A percentile compares a stretch with the other conserved stretches of the same genome.
phyloP scores from a whole-genome alignment of 106 monocot genomes.

The Dendrobium huoshanense region DNA sequence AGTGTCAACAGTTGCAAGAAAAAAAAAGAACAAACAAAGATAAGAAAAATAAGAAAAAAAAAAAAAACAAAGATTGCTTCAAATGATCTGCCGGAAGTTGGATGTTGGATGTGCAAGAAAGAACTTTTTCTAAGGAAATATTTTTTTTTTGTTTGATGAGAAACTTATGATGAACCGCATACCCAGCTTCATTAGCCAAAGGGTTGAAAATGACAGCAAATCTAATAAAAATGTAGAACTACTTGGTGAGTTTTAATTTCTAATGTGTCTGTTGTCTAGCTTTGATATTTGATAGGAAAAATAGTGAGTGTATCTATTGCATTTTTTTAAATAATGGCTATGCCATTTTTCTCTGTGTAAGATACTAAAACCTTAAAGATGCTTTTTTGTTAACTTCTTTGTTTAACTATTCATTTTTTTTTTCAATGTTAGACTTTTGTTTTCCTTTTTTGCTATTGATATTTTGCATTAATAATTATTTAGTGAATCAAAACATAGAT shows the following conservation, averaged over 20 bases:
- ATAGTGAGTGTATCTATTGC: background rate
- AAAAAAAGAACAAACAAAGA: background rate
- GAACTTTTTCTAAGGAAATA: background rate
- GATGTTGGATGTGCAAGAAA: background rate
- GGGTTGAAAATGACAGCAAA: background rate
- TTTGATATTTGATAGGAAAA: background rate
- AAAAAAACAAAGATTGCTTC: background rate
- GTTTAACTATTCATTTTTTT: background rate
- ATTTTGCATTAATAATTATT: background rate
- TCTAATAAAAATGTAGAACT: background rate
- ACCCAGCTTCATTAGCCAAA: too few species aligned
- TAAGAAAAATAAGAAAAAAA: too few species aligned
- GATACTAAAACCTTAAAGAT: background rate
- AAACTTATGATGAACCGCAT: too few species aligned
- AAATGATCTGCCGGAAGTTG: background rate
- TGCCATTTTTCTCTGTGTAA: background rate
- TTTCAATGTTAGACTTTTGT: background rate
- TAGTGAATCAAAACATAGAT: too few species aligned
- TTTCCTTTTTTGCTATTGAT: background rate
- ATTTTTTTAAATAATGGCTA: background rate
- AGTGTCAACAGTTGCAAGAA: background rate
- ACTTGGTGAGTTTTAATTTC: background rate
- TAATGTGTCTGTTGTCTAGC: background rate
- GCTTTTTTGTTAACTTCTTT: background rate
- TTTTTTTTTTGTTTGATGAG: background rate